Conservation (phyloP, 306 rosid genomes). For the Fagus crenata region DNA sequence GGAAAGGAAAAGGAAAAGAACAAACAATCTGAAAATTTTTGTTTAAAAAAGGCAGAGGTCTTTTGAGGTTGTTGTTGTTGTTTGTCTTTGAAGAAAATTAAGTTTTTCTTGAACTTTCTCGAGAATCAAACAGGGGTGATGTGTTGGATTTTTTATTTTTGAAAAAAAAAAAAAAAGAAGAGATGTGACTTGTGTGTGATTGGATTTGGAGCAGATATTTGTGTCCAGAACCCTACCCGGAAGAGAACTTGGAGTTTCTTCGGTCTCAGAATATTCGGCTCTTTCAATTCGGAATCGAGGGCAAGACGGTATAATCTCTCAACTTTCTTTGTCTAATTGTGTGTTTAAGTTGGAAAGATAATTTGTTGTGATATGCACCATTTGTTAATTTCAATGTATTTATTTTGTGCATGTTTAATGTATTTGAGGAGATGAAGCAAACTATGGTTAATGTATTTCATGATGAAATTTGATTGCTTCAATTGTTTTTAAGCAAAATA, state of each 20-base stretch:
- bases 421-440: neutral
- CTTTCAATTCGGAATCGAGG: conserved; percentile 88
- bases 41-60: neutral
- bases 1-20: neutral
- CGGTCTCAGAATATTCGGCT: conserved; percentile 61
- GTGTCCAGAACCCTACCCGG: conserved; percentile 88
- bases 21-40: neutral
- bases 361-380: neutral
- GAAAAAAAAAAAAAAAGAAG: too few species aligned
- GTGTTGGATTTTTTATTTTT: neutral
- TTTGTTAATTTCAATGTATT: neutral
- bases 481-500: neutral
- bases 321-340: neutral
- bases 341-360: neutral
- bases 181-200: conserved; percentile 2
- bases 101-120: conserved; percentile 13
- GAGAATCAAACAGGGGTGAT: neutral
- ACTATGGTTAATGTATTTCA: neutral
- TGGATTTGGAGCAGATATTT: conserved; percentile 62
- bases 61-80: neutral
- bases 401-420: neutral
- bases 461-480: neutral
- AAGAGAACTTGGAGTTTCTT: conserved; percentile 79
- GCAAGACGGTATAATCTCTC: conserved; percentile 65
- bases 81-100: neutral